Base-by-base conservation (phyloP, 208 protist genomes). In the Crithidia acanthocephali region DNA sequence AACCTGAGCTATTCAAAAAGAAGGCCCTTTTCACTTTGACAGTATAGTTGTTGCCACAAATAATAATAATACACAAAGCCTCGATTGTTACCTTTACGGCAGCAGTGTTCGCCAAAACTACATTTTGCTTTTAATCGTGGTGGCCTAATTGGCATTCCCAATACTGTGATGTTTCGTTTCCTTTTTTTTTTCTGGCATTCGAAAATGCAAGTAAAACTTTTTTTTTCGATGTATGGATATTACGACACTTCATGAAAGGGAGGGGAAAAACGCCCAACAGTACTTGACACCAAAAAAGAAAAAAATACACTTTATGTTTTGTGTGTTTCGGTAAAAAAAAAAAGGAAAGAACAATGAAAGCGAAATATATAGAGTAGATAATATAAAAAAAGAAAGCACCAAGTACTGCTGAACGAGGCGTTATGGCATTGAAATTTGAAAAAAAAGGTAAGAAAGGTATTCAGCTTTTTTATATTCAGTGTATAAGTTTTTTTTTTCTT, bases 381-480 rank as follows among this genome's bases (percentile, higher is more conserved):
- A 58, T 60, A 66, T 60, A 16, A 58, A 23, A 51, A 45, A 66
- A 22, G 52, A 68, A 51, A 63, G 30, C 33, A 47, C 6, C 15
- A 5, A 2, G 22, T n/a, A 50, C 22, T 50, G 33, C 20, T 60
- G 55, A 27, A 23, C 50, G 5, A 16, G 20, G 37, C 40, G 16
- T 28, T 62, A 18, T 32, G 37, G n/a, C n/a, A n/a, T 48, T 20
- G 32, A 61, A 61, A 44, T 10, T 2, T 48, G 50, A 52, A 53
- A 64, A 65, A 72, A 60, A 52, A 70, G 28, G 32, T 55, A 60
- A 60, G 45, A 58, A 75, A 60, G 45, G 25, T 32, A 13, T 15
- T 42, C 13, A 27, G 4, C 50, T 45, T 58, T 53, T 51, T 45
- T 55, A 47, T 23, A n/a, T 58, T 37, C 28, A 15, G 2, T 37